Conservation (phyloP, 768 basidiomycete genomes). For the Tubosaeta sp. region DNA sequence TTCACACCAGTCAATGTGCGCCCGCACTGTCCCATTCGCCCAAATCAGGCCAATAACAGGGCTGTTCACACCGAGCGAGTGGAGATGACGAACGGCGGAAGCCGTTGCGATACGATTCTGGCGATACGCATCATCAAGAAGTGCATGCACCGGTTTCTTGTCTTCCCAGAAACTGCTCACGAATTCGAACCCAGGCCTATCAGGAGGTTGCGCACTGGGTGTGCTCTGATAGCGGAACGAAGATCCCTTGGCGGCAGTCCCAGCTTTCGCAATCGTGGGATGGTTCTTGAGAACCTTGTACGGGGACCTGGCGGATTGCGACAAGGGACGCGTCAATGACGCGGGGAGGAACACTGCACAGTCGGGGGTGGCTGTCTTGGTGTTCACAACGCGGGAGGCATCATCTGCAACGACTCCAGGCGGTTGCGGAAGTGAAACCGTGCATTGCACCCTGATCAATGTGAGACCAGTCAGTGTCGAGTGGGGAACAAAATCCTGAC, state of each 20-base stretch:
- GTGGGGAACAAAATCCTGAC: constrained; percentile 26
- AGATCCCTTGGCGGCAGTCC: constrained; percentile 37
- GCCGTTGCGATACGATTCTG: constrained; percentile 57
- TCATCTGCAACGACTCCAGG: constrained; percentile 27
- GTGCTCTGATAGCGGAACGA: constrained; percentile 53
- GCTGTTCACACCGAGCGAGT: constrained; percentile 41
- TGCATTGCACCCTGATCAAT: constrained; percentile 41
- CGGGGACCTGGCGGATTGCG: constrained; percentile 40
- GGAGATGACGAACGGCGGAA: constrained; percentile 45
- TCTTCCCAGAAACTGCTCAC: constrained; percentile 56
- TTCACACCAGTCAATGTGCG: constrained; percentile 53
- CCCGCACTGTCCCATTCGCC: constrained; percentile 48
- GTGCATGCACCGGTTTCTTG: constrained; percentile 49
- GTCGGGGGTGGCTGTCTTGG: constrained; percentile 48
- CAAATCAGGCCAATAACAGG: constrained; percentile 54
- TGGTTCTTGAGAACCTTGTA: constrained; percentile 46
- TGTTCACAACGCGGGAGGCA: constrained; percentile 36
- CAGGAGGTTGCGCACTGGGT: constrained; percentile 44
- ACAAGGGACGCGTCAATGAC: constrained; percentile 36
- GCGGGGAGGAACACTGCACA: constrained; percentile 45
- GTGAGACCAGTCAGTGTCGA: constrained; percentile 3
- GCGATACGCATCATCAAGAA: constrained; percentile 51
- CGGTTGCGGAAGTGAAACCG: constrained; percentile 47
- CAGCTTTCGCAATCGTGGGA: constrained; percentile 31
- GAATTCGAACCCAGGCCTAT: constrained; percentile 48